Evolutionary conservation across 140 eudicot genomes (phyloP).

Genomic region (Oenanthe javanica): DNA sequence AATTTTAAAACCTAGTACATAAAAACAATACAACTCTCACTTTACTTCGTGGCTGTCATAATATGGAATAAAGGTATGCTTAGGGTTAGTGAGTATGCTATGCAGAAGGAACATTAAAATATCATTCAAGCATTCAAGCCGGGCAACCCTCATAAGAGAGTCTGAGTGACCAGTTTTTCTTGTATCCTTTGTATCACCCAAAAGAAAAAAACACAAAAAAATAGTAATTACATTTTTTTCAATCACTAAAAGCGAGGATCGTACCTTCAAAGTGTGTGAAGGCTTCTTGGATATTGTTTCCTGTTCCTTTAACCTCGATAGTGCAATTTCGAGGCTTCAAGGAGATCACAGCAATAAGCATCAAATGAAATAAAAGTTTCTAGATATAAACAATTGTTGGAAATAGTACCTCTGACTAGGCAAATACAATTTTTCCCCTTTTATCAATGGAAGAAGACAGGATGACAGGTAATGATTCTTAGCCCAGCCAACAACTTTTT

Average conservation of each 20-base stretch:
- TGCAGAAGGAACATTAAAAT: background rate
- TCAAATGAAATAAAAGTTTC: slow-evolving; percentile 7
- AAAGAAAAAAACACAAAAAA: background rate
- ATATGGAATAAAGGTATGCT: background rate
- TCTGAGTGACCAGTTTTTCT: background rate
- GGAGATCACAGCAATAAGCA: slow-evolving; percentile 13
- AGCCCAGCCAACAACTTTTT: slow-evolving; percentile 97
- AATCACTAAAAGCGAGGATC: background rate
- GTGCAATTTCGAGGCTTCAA: slow-evolving; percentile 78
- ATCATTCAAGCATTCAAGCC: background rate
- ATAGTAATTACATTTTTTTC: background rate
- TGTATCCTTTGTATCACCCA: background rate
- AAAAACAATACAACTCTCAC: background rate
- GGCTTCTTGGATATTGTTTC: slow-evolving; percentile 79
- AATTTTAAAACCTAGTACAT: background rate
- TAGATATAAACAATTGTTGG: background rate
- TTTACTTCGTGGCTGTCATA: background rate
- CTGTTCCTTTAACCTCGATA: slow-evolving; percentile 72
- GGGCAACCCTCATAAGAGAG: background rate
- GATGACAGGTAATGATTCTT: slow-evolving; percentile 75
- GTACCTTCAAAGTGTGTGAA: slow-evolving; percentile 82
- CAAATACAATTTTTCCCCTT: slow-evolving; percentile 56
- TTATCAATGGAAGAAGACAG: slow-evolving; percentile 53
- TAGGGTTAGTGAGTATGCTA: background rate
- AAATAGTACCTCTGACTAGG: slow-evolving; percentile 67